These are phyloP conservation scores for Gyrodon lividus DNA, from an alignment of 768 basidiomycete genomes.

Conservation along the genomic window DNA sequence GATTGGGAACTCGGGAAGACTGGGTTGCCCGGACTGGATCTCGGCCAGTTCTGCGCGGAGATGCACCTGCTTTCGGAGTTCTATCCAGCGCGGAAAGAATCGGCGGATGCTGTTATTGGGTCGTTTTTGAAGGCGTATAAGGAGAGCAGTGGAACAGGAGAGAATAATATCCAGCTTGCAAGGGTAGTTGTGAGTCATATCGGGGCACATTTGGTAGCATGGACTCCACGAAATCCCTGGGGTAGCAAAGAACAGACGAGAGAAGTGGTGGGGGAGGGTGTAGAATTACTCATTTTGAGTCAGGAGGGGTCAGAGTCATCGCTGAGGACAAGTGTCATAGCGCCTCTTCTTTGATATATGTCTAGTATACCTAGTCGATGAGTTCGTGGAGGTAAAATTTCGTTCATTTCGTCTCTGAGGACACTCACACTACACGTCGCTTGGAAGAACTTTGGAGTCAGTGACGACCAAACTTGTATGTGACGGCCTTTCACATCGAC, in stretches of 20 bases:
- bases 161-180: conserved; percentile 30
- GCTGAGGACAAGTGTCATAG: conserved; percentile 32
- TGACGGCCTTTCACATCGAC: too few relatives aligned
- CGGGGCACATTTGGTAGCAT: conserved; percentile 54
- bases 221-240: conserved; percentile 53
- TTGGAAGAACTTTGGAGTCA: too few relatives aligned
- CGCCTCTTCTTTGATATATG: conserved; percentile 16
- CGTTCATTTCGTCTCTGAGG: too few relatives aligned
- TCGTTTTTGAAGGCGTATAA: conserved; percentile 50
- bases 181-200: conserved; percentile 44
- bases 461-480: too few relatives aligned
- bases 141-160: conserved; percentile 12
- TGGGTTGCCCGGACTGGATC: conserved; percentile 55
- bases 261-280: conserved; percentile 50
- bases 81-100: conserved; percentile 37
- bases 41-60: conserved; percentile 67
- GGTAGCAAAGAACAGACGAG: conserved; percentile 46
- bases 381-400: too few relatives aligned
- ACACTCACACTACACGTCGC: too few relatives aligned
- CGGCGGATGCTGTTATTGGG: conserved; percentile 37
- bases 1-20: conserved; percentile 68
- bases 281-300: conserved; percentile 41
- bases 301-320: conserved; percentile 25
- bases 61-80: conserved; percentile 50
- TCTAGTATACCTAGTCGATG: background rate